Base-by-base conservation (phyloP, 2,329 filamentous ascomycete species). In the Ceratocystis cubensis region DNA sequence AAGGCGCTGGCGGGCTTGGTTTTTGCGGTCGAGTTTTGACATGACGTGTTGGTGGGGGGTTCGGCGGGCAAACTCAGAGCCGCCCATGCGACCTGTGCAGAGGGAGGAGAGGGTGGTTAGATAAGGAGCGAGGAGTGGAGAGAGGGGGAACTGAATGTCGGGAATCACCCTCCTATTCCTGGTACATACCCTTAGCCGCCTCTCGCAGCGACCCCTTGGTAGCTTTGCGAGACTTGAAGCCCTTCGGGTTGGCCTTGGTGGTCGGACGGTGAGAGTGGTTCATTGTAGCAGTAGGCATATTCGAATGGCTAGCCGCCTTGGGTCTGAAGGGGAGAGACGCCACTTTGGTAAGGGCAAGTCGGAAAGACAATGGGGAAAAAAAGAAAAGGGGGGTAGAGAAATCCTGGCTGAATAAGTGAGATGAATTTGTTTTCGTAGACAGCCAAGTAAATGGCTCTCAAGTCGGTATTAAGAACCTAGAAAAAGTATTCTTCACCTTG, bases 21-120 rank as follows among this genome's bases (percentile, higher is more conserved):
- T 97, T 72, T 91, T 87, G 68, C 94, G 88, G 76, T 96, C 91
- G 75, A 99, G 84, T 78, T 97, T 99, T 68, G 91, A 96, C 89
- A 96, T 93, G 78, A 96, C 85, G 78, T 96, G 91, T 75, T 99
- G 94, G 75, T 96, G 91, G 66, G 90, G 90, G 17, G 93, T 96
- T 76, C 90, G 95, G 73, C 93, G 86, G 72, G 81, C 80, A 72
- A 82, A 84, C 73, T 96, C 89, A 72, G 84, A 79, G 66, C 81
- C 53, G 30, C 53, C 87, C 63, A 93, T 82, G 76, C 94, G 94
- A 74, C 92, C 90, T 94, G 69, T 46, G 67, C 45, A 25, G 20
- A 41, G 46, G 37, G 64, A 25, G 62, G 3, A 22, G n/a, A 25
- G 2, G 8, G 48, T 10, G n/a, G n/a, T 22, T 10, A 22, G 53